These are phyloP conservation scores for Endotrypanum monterogeii DNA, from an alignment of 208 protist species.

Conservation along the genomic window DNA sequence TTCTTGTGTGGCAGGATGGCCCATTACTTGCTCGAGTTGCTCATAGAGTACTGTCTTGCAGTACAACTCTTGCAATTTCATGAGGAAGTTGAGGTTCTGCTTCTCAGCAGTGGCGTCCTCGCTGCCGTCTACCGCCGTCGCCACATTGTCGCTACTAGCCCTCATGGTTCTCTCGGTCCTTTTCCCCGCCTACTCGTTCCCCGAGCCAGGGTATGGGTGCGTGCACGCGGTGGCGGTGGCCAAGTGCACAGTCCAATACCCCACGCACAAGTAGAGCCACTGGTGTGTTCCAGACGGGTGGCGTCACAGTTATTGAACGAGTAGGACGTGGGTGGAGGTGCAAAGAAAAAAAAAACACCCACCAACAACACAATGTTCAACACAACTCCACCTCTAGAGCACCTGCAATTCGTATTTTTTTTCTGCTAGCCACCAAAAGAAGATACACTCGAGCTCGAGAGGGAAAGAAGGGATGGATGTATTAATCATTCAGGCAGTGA, in stretches of 20 bases:
- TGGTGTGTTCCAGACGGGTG: not conserved
- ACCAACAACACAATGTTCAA: not conserved
- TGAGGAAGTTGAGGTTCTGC: conserved; percentile 54
- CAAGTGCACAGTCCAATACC: conserved; percentile 1
- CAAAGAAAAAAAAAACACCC: not conserved
- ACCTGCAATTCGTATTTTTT: not conserved
- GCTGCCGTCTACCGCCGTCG: not conserved
- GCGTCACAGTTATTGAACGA: not conserved
- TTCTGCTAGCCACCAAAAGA: not conserved
- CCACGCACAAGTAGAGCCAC: not conserved
- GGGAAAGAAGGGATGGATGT: not conserved
- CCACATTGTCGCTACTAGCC: not conserved
- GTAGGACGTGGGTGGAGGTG: too few relatives aligned
- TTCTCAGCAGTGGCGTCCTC: conserved; percentile 35
- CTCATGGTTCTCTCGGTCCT: conserved; percentile 6
- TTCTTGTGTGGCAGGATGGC: conserved; percentile 51
- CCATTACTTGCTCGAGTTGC: conserved; percentile 76
- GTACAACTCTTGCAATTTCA: conserved; percentile 78
- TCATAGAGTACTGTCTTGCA: conserved; percentile 80
- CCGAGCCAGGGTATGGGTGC: not conserved
- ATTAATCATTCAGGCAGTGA: not conserved
- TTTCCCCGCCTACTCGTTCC: not conserved
- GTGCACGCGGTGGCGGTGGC: not conserved
- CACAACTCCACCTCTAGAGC: not conserved
- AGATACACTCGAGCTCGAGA: not conserved